These are phyloP conservation scores for Calonectria naviculata DNA, from an alignment of 2,329 filamentous ascomycete genomes.

Conservation along the genomic window DNA sequence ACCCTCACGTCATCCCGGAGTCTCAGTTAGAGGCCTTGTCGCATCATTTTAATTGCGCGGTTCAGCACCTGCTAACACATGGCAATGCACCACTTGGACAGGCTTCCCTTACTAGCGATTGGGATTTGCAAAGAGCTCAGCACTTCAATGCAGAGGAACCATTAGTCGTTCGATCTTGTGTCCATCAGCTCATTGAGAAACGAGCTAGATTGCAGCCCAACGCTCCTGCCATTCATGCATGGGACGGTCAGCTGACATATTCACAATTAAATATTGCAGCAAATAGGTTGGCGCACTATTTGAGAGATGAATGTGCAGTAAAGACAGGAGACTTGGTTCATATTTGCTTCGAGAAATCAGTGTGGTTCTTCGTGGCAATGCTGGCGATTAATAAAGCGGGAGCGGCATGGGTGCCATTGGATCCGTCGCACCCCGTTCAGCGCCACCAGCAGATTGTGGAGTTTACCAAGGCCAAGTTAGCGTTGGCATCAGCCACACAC, in stretches of 20 bases:
- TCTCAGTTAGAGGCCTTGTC: neutral
- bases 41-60: neutral
- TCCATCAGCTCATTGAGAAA: conserved; percentile 34
- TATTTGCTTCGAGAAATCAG: conserved; percentile 26
- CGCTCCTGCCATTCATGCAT: conserved; percentile 34
- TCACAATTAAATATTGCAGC: conserved; percentile 18
- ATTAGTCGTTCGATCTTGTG: neutral
- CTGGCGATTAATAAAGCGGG: conserved; percentile 49
- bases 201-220: conserved; percentile 11
- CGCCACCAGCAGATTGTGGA: conserved; percentile 7
- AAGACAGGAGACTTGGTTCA: conserved; percentile 8
- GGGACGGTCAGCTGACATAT: conserved; percentile 41
- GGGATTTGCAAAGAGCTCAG: neutral
- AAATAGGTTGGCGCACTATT: conserved; percentile 1
- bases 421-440: conserved; percentile 49
- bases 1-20: neutral
- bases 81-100: neutral
- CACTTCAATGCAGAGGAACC: neutral
- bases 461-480: neutral
- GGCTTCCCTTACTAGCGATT: neutral
- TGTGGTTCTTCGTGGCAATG: conserved; percentile 37
- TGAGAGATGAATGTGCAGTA: conserved; percentile 7
- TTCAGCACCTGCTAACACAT: neutral
- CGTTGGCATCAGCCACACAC: neutral
- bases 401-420: conserved; percentile 44